A percentile compares a stretch with the other conserved stretches of the same genome.
phyloP scores from a whole-genome alignment of 2,329 filamentous ascomycete species.

The Epichloe baconii region DNA sequence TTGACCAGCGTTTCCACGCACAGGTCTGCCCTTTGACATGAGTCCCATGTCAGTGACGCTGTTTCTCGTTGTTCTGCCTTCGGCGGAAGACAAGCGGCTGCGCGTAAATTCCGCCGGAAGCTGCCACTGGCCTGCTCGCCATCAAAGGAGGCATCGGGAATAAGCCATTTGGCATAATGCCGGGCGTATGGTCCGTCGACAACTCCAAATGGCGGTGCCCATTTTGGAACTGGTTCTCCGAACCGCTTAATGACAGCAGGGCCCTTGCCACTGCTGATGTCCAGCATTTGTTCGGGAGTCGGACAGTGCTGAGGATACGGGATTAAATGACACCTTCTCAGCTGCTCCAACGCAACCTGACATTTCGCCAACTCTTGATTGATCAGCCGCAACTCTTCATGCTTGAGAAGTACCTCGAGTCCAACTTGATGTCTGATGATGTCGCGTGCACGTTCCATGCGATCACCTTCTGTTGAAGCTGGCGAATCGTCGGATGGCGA shows the following conservation, averaged over 20 bases:
- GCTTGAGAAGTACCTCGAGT: conserved; percentile 84
- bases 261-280: conserved; percentile 63
- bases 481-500: conserved; percentile 10
- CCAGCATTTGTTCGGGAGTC: conserved; percentile 52
- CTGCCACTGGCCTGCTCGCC: conserved; percentile 39
- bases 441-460: conserved; percentile 47
- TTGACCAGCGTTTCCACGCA: conserved; percentile 38
- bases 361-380: conserved; percentile 95
- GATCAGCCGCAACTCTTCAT: conserved; percentile 85
- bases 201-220: conserved; percentile 82
- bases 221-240: conserved; percentile 55
- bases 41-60: conserved; percentile 37
- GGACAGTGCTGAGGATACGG: conserved; percentile 67
- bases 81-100: conserved; percentile 34
- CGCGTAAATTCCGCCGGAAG: conserved; percentile 27
- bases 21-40: conserved; percentile 35
- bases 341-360: conserved; percentile 82
- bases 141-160: conserved; percentile 80
- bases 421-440: conserved; percentile 77
- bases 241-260: conserved; percentile 49
- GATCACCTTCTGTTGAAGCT: background rate
- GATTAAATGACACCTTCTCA: conserved; percentile 83
- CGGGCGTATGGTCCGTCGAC: conserved; percentile 84
- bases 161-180: conserved; percentile 91
- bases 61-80: conserved; percentile 70